Conservation (phyloP, 192 early-diverging fungal species). For the Podochytrium sp. region DNA sequence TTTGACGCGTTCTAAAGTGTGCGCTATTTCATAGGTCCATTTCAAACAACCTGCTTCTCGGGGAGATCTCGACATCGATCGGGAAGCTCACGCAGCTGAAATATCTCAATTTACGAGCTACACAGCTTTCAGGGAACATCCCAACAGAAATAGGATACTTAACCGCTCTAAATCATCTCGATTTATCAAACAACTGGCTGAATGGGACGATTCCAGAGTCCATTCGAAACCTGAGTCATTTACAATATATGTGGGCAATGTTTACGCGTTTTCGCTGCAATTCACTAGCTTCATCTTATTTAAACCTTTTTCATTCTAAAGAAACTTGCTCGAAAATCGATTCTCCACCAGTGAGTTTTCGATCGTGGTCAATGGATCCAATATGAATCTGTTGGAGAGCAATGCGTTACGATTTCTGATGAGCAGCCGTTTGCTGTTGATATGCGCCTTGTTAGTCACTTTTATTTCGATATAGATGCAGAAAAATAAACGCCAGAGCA, state of each 20-base stretch:
- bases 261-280: too few species aligned
- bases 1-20: neutral
- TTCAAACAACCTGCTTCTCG: neutral
- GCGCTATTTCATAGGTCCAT: neutral
- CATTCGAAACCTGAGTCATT: neutral
- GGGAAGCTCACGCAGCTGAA: neutral
- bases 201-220: neutral
- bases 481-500: too few species aligned
- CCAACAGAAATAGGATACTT: neutral
- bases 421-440: too few species aligned
- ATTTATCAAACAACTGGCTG: neutral
- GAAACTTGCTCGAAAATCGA: neutral
- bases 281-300: neutral
- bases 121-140: neutral
- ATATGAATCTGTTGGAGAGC: neutral
- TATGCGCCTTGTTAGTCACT: too few species aligned
- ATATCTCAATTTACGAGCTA: neutral
- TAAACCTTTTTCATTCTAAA: neutral
- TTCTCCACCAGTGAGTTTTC: neutral
- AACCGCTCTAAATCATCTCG: neutral
- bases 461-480: too few species aligned
- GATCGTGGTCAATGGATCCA: neutral
- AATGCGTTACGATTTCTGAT: too few species aligned
- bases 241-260: neutral
- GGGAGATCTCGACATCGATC: neutral